phyloP scores from a whole-genome alignment of 495 filamentous ascomycete genomes.

The Penicillium bovifimosum region DNA sequence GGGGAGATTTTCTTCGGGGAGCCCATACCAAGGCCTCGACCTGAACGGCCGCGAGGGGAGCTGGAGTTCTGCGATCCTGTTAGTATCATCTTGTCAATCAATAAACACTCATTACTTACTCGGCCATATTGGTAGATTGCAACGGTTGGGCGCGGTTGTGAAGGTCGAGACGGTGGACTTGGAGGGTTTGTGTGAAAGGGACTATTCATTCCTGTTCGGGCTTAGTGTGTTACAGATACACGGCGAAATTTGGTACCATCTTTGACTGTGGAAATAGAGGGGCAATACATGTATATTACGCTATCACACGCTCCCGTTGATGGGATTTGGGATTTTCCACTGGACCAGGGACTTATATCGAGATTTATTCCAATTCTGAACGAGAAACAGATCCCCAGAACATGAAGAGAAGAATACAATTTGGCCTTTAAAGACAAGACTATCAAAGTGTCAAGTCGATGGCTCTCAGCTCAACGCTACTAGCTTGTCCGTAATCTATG shows the following conservation, averaged over 20 bases:
- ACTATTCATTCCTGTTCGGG: conserved; percentile 17
- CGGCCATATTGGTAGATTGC: conserved; percentile 41
- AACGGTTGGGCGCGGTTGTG: conserved; percentile 25
- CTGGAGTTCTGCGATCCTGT: conserved; percentile 30
- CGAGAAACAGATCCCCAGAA: not conserved
- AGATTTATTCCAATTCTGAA: not conserved
- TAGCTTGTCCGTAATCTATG: not conserved
- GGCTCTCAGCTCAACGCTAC: not conserved
- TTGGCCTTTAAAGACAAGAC: no score
- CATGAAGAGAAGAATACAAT: no score
- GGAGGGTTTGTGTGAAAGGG: conserved; percentile 44
- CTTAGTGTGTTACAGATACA: conserved; percentile 17
- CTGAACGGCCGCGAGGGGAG: conserved; percentile 70
- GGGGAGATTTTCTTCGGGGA: conserved; percentile 29
- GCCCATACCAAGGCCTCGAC: conserved; percentile 71
- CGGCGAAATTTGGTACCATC: conserved; percentile 1
- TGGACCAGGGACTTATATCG: not conserved
- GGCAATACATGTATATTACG: conserved; percentile 19
- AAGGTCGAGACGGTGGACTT: conserved; percentile 18
- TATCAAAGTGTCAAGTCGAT: not conserved
- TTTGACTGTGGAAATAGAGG: not conserved
- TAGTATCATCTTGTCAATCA: not conserved
- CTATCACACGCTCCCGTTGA: no score
- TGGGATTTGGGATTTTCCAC: not conserved
- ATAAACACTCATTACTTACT: conserved; percentile 26